phyloP scores from a whole-genome alignment of 441 rosid genomes.

The Pelargonium myrrhifolium region DNA sequence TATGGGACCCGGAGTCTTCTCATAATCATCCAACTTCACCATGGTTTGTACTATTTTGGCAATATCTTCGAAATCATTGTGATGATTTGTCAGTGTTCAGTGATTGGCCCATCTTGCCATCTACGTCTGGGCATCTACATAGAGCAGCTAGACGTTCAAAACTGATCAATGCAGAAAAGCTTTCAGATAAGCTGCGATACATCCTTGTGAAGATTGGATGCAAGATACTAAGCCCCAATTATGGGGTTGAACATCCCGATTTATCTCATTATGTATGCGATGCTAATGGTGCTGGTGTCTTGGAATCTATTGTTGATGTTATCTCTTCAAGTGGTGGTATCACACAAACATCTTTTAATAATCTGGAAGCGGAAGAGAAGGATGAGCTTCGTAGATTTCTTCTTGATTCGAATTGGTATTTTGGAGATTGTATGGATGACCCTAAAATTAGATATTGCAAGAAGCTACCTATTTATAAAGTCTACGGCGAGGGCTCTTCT shows the following conservation, averaged over 20 bases:
- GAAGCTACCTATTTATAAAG: constrained; percentile 70
- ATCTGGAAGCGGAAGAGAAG: constrained; percentile 56
- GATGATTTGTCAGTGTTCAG: constrained; percentile 59
- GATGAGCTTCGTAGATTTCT: constrained; percentile 74
- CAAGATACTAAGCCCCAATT: constrained; percentile 58
- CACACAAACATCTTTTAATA: constrained; percentile 32
- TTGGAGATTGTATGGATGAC: constrained; percentile 45
- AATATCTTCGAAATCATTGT: constrained; percentile 57
- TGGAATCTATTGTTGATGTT: constrained; percentile 66
- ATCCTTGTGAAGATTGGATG: constrained; percentile 80
- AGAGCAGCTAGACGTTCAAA: constrained; percentile 73
- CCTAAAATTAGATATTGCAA: constrained; percentile 55
- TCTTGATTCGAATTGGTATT: constrained; percentile 83
- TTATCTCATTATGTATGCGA: constrained; percentile 63
- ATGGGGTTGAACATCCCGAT: constrained; percentile 67
- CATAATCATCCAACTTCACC: constrained; percentile 60
- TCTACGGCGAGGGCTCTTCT: constrained; percentile 43
- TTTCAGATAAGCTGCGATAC: constrained; percentile 51
- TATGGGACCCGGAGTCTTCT: constrained; percentile 64
- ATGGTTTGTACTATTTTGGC: constrained; percentile 92
- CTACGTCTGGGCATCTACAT: constrained; percentile 70
- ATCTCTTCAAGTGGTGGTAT: constrained; percentile 40
- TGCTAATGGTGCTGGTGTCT: constrained; percentile 61
- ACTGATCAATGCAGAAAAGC: constrained; percentile 57
- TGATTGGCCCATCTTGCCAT: constrained; percentile 98